Evolutionary conservation across 345 rosid genomes (phyloP).

Genomic region (Lepidium africanum): DNA sequence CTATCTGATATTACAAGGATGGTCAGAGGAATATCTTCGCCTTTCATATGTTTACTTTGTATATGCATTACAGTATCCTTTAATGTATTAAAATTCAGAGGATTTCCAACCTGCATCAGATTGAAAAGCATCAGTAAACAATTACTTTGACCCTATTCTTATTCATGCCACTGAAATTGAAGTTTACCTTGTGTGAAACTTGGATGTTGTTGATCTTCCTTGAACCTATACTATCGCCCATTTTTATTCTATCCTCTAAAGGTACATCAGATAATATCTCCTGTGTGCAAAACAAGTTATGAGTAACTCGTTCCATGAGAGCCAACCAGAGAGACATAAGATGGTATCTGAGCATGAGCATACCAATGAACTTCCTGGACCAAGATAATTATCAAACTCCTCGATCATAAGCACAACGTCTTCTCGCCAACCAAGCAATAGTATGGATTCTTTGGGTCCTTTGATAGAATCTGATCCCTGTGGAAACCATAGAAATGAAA

Average conservation of each 20-base stretch:
- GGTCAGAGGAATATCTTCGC: conserved; percentile 55
- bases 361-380: conserved; percentile 93
- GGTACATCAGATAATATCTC: conserved; percentile 91
- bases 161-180: neutral
- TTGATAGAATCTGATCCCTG: conserved; percentile 58
- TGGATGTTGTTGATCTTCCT: conserved; percentile 46
- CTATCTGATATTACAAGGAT: conserved; percentile 80
- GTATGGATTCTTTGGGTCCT: conserved; percentile 82
- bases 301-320: neutral
- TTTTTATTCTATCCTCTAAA: conserved; percentile 56
- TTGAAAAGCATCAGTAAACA: conserved; percentile 7
- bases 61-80: conserved; percentile 56
- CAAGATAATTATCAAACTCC: conserved; percentile 94
- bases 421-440: conserved; percentile 93
- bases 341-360: neutral
- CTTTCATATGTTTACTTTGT: conserved; percentile 41
- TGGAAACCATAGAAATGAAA: conserved; percentile 11
- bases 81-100: conserved; percentile 65
- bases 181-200: conserved; percentile 63
- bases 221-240: conserved; percentile 32
- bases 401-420: conserved; percentile 81
- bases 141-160: neutral
- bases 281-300: conserved; percentile 33
- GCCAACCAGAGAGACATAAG: neutral
- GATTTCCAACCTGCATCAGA: conserved; percentile 70